phyloP scores from a whole-genome alignment of 2,329 filamentous ascomycete species.

The Penicillium sp. region DNA sequence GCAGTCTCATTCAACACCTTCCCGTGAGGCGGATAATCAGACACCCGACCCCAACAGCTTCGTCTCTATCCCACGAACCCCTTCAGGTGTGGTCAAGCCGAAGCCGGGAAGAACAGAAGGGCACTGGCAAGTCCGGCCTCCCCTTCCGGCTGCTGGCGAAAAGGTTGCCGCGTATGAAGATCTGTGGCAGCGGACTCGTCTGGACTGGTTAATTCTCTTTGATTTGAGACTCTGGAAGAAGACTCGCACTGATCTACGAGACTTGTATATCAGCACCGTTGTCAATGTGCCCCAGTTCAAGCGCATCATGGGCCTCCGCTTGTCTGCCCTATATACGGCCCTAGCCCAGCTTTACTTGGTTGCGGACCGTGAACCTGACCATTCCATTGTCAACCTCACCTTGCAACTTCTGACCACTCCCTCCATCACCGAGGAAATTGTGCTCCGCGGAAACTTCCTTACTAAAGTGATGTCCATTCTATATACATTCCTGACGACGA shows the following conservation, averaged over 20 bases:
- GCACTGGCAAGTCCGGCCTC: conserved; percentile 85
- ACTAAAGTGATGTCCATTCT: conserved; percentile 94
- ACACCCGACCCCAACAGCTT: conserved; percentile 25
- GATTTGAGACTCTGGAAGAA: conserved; percentile 97
- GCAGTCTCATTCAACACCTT: conserved; percentile 17
- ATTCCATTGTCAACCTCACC: conserved; percentile 97
- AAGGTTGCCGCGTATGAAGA: conserved; percentile 75
- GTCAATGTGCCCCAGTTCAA: conserved; percentile 97
- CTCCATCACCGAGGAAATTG: conserved; percentile 92
- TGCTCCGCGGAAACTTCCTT: conserved; percentile 91
- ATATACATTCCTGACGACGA: conserved; percentile 93
- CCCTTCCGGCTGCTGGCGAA: conserved; percentile 63
- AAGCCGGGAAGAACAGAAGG: conserved; percentile 55
- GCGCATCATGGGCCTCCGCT: conserved; percentile 84
- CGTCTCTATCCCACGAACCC: conserved; percentile 78
- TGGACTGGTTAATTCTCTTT: conserved; percentile 94
- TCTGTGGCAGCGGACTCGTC: conserved; percentile 79
- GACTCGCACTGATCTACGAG: conserved; percentile 81
- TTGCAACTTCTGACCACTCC: conserved; percentile 95
- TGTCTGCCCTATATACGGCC: conserved; percentile 90
- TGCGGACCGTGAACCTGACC: conserved; percentile 92
- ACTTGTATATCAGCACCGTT: conserved; percentile 94
- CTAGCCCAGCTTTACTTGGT: conserved; percentile 93
- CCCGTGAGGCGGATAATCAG: conserved; percentile 12
- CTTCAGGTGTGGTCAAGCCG: conserved; percentile 51